Percentiles rank a stretch among this genome's conserved stretches.
These are phyloP conservation scores for Ogataea naganishii DNA, from an alignment of 805 yeast species.

Conservation along the genomic window DNA sequence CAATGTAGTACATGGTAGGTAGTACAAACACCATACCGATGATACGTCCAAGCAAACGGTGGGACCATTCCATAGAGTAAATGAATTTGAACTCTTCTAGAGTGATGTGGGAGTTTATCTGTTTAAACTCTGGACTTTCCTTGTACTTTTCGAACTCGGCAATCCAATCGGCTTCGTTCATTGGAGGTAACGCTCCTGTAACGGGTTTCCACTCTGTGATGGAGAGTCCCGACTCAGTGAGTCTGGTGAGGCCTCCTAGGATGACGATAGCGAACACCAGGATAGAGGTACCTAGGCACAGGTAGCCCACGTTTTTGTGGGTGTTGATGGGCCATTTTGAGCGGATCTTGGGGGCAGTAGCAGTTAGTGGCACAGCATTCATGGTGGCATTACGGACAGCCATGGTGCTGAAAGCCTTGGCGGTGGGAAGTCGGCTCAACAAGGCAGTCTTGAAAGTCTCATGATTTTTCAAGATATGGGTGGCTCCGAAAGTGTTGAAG, in stretches of 20 bases:
- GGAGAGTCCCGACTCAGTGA: conserved; percentile 92
- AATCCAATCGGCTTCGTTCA: conserved; percentile 75
- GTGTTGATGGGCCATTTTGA: conserved; percentile 34
- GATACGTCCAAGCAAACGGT: conserved; percentile 83
- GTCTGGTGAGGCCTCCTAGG: conserved; percentile 91
- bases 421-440: no score
- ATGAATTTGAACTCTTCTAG: conserved; percentile 92
- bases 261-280: conserved; percentile 92
- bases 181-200: conserved; percentile 90
- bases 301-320: conserved; percentile 64
- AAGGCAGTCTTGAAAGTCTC: not conserved
- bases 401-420: no score
- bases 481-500: conserved; percentile 1
- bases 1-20: conserved; percentile 81
- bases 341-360: conserved; percentile 3
- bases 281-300: conserved; percentile 82
- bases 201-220: conserved; percentile 99
- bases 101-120: conserved; percentile 80
- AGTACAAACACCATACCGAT: conserved; percentile 77
- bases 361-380: conserved; percentile 1
- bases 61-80: conserved; percentile 97
- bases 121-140: conserved; percentile 84
- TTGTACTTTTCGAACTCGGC: conserved; percentile 74
- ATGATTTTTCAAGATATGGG: not conserved
- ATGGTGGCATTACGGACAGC: conserved; percentile 3